Percentiles rank a stretch among this genome's conserved stretches.
phyloP scores from a whole-genome alignment of 2,329 filamentous ascomycete genomes.

The Ceratocystis alfenasii region DNA sequence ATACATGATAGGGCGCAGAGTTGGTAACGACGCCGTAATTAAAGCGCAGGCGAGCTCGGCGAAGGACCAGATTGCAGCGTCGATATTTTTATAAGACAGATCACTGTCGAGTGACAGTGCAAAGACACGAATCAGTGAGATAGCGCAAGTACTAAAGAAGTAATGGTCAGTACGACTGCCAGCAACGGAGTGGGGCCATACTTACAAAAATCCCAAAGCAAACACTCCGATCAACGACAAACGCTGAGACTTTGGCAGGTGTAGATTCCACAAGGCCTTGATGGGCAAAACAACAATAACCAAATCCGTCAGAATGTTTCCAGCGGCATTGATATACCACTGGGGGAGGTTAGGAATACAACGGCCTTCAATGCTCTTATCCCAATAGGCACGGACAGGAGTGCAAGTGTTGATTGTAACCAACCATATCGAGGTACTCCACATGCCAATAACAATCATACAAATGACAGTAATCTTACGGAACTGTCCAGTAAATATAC shows the following conservation, averaged over 20 bases:
- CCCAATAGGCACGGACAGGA: constrained; percentile 23
- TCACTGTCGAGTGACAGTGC: constrained; percentile 24
- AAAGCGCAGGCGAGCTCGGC: constrained; percentile 25
- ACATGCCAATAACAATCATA: constrained; percentile 20
- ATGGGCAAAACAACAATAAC: constrained; percentile 23
- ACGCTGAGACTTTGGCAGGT: constrained; percentile 23
- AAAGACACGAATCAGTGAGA: constrained; percentile 25
- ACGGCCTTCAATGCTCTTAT: constrained; percentile 17
- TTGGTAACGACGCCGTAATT: constrained; percentile 25
- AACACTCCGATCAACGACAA: constrained; percentile 23
- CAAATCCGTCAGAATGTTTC: constrained; percentile 24
- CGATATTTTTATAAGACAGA: constrained; percentile 26
- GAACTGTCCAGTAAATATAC: constrained; percentile 23
- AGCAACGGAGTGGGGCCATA: neutral
- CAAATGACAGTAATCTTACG: constrained; percentile 22
- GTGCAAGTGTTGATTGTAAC: constrained; percentile 22
- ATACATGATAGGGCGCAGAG: constrained; percentile 26
- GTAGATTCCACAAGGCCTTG: constrained; percentile 23
- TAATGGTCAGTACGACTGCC: neutral
- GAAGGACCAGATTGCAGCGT: constrained; percentile 26
- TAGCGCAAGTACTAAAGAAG: constrained; percentile 24
- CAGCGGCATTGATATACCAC: constrained; percentile 24
- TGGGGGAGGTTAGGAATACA: constrained; percentile 23
- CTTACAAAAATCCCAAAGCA: constrained; percentile 25
- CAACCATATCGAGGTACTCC: constrained; percentile 21